Conservation (phyloP, 179 eudicot genomes). For the Patellifolia procumbens region DNA sequence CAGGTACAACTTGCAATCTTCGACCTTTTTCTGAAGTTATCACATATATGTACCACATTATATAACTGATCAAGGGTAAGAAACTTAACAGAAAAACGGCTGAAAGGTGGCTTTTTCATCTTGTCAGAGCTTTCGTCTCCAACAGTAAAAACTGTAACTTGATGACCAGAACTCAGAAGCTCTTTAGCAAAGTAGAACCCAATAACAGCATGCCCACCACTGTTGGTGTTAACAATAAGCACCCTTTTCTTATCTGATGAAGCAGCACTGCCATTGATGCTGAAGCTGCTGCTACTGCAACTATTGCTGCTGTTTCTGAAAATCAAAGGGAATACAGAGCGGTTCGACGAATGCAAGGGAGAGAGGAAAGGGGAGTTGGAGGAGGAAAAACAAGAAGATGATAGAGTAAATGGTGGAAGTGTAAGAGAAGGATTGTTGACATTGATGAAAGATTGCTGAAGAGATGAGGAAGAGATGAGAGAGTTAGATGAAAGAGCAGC, state of each 20-base stretch:
- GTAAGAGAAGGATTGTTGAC: conserved; percentile 22
- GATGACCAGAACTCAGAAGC: conserved; percentile 78
- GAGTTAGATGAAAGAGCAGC: conserved; percentile 31
- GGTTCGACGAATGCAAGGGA: conserved; percentile 34
- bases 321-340: conserved; percentile 12
- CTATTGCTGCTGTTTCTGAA: conserved; percentile 20
- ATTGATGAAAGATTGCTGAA: conserved; percentile 25
- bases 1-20: too few relatives aligned
- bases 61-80: background rate
- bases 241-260: conserved; percentile 70
- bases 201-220: conserved; percentile 94
- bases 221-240: conserved; percentile 72
- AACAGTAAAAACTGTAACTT: conserved; percentile 80
- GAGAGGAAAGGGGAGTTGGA: conserved; percentile 34
- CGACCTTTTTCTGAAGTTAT: too few relatives aligned
- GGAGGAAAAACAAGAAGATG: conserved; percentile 33
- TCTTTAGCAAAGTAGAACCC: conserved; percentile 94
- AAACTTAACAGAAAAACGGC: conserved; percentile 68
- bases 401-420: conserved; percentile 23
- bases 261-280: conserved; percentile 38
- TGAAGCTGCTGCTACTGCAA: conserved; percentile 16
- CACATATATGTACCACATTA: background rate
- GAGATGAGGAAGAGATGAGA: conserved; percentile 30
- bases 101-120: conserved; percentile 97
- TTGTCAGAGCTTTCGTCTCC: conserved; percentile 90